Evolutionary conservation across 2,329 filamentous ascomycete genomes (phyloP).

Genomic region (Ambrosiella cleistominuta): DNA sequence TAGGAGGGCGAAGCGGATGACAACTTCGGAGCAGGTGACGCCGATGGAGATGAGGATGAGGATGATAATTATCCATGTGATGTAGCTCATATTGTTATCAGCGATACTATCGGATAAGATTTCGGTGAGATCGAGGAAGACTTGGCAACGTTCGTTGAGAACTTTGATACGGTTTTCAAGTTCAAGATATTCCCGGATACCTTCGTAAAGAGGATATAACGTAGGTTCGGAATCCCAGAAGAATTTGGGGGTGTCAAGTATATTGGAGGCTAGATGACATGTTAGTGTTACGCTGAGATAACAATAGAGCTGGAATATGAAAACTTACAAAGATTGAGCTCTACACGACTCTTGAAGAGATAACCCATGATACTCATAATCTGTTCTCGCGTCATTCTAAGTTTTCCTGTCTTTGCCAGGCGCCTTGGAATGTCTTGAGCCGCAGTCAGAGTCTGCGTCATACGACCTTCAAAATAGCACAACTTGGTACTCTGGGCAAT

Average conservation of each 20-base stretch:
- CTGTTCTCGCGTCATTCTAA: slow-evolving; percentile 82
- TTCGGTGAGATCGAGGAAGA: slow-evolving; percentile 91
- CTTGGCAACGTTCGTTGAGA: slow-evolving; percentile 87
- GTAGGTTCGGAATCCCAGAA: slow-evolving; percentile 98
- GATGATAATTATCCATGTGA: slow-evolving; percentile 96
- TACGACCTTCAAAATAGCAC: slow-evolving; percentile 87
- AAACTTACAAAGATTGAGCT: slow-evolving; percentile 85
- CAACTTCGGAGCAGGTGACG: slow-evolving; percentile 79
- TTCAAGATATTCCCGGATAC: slow-evolving; percentile 91
- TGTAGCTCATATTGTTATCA: slow-evolving; percentile 85
- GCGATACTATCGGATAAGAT: slow-evolving; percentile 85
- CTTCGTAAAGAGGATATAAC: slow-evolving; percentile 80
- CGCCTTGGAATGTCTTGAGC: slow-evolving; percentile 84
- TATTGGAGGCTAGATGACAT: slow-evolving; percentile 56
- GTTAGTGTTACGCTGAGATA: background rate
- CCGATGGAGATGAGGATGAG: slow-evolving; percentile 81
- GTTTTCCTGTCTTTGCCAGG: slow-evolving; percentile 70
- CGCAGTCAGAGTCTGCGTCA: slow-evolving; percentile 84
- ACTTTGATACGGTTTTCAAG: slow-evolving; percentile 93
- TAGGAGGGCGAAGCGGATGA: slow-evolving; percentile 67
- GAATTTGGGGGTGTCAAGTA: slow-evolving; percentile 90
- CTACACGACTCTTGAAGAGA: slow-evolving; percentile 83
- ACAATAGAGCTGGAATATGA: background rate
- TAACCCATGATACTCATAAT: slow-evolving; percentile 83
- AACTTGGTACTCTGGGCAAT: slow-evolving; percentile 96